Base-by-base conservation (phyloP, 2,329 filamentous ascomycete species). In the Zymoseptoria tritici region DNA sequence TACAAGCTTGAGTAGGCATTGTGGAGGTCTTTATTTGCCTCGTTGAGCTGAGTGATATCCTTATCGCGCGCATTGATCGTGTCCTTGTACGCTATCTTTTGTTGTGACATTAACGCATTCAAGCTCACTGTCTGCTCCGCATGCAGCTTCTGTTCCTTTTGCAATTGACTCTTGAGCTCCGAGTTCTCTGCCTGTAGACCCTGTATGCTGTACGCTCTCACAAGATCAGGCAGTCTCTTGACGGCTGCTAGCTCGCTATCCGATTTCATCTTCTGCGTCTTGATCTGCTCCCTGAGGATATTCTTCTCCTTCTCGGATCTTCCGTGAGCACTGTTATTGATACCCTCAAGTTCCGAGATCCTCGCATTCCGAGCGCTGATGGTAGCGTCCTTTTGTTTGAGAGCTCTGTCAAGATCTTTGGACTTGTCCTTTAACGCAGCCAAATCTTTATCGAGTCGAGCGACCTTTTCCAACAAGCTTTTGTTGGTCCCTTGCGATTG, bases 21-120 rank as follows among this genome's bases (percentile, higher is more conserved):
- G 3, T 5, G 36, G 13, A 46, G 36, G 13, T 46, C 36, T 6
- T 29, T 9, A 9, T 29, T 8, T 9, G 26, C 36, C 13, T 46
- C 5, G 9, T 46, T 46, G 13, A 46, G 36, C 36, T 4, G 2
- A 16, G 11, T 5, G 5, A 46, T 16, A 2, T 16, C 16, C 36
- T 46, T 46, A 3, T 46, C 36, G 11, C 36, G 11, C 36, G 36
- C 36, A n/a, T 16, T 46, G 5, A 46, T 46, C 36, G 36, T 46
- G 3, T 46, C 36, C 13, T 46, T 46, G 13, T 16, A 46, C 16
- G 4, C 3, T 24, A 4, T 46, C 16, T 11, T 11, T 16, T 46
- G 13, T n/a, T 16, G 36, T 20, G 60, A 59, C 19, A 58, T 49
- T 19, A 52, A 21, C 26, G 55, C 49, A 16, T 53, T 58, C 31